Percentiles rank a stretch among this genome's conserved stretches.
phyloP scores from a whole-genome alignment of 208 protist genomes.

The Leishmania braziliensis region DNA sequence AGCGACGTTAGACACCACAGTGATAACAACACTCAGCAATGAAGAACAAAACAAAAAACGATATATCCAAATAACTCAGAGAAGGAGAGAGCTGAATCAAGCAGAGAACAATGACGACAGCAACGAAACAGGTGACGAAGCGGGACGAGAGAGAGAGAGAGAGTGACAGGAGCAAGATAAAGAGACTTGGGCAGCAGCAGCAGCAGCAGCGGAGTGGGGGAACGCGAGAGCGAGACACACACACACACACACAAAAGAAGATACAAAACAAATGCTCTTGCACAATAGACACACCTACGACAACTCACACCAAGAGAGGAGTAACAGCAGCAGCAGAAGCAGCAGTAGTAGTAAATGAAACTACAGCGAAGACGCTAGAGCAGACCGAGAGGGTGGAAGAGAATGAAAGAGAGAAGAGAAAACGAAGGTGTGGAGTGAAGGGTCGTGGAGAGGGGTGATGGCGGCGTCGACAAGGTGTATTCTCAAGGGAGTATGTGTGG shows the following conservation, averaged over 20 bases:
- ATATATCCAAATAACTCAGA: background rate
- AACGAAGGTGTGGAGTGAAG: background rate
- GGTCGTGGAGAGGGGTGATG: background rate
- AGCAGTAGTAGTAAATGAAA: background rate
- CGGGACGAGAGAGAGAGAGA: background rate
- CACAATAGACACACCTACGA: background rate
- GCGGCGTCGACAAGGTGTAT: background rate
- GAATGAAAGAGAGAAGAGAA: background rate
- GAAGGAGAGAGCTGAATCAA: background rate
- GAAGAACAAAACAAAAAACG: background rate
- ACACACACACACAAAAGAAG: background rate
- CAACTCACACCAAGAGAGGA: background rate
- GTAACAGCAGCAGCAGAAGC: conserved; percentile 2
- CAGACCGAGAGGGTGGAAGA: background rate
- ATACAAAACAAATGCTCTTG: background rate
- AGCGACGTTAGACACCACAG: background rate
- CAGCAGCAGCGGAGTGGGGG: conserved; percentile 4
- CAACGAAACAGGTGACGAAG: background rate
- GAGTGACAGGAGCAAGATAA: background rate
- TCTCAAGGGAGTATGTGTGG: background rate
- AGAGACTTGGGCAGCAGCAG: background rate
- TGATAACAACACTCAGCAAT: background rate
- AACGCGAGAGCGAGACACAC: too few relatives aligned
- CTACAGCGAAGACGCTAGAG: background rate
- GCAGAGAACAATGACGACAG: background rate